These are phyloP conservation scores for Angomonas ambiguus DNA, from an alignment of 208 protist species.

Conservation along the genomic window DNA sequence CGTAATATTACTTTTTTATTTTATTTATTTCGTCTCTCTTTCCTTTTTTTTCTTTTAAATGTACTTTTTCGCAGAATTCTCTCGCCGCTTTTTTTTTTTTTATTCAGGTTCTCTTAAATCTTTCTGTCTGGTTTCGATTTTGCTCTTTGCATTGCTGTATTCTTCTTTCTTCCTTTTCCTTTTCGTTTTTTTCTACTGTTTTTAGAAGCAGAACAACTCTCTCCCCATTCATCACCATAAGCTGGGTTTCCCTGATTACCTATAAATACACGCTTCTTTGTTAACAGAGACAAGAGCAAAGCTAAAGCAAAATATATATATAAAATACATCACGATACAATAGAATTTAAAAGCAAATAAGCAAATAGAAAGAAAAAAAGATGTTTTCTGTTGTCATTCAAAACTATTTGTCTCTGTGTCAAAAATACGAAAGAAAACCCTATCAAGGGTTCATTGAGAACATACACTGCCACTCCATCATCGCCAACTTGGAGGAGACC, in stretches of 20 bases:
- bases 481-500: conserved; percentile 2
- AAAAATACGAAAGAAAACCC: not conserved
- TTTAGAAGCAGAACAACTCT: no score
- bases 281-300: not conserved
- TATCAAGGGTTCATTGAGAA: not conserved
- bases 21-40: not conserved
- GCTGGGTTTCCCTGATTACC: no score
- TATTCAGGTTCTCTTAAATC: conserved; percentile 1
- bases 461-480: not conserved
- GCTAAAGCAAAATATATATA: not conserved
- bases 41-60: conserved; percentile 5
- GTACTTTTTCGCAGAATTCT: not conserved
- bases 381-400: not conserved
- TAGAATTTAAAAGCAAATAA: no score
- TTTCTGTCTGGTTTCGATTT: no score
- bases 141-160: no score
- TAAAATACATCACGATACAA: no score
- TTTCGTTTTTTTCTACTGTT: no score
- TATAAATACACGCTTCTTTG: no score
- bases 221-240: no score
- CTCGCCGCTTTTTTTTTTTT: conserved; percentile 5
- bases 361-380: not conserved
- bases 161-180: no score
- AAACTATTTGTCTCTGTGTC: conserved; percentile 3
- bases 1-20: not conserved